Base-by-base conservation (phyloP, 768 basidiomycete genomes). In the Suillus clintonianus region DNA sequence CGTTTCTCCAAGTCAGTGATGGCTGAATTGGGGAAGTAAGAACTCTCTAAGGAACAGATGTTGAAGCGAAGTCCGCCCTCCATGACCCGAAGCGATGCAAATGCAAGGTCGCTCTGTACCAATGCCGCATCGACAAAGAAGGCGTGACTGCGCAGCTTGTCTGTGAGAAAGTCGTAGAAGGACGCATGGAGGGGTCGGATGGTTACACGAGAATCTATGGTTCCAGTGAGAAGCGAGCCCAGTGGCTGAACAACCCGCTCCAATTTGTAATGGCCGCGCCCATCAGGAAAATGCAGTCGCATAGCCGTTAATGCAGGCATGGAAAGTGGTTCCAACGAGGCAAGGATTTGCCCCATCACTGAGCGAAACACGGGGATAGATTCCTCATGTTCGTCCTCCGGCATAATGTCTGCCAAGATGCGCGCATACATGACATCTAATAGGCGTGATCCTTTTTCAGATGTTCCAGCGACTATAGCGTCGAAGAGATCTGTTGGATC, bases 11-110 rank as follows among this genome's bases (percentile, higher is more conserved):
- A 42, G 15, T 70, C 66, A 0, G 60, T 58, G 9, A 77, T 45
- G 17, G 72, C 65, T 5, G 58, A 19, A 37, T 77, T 76, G 17
- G 27, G 43, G 0, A 65, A 10, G 57, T 75, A 67, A 2, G 78
- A 78, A 11, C 69, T 69, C 22, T 74, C 62, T 10, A 77, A 43
- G 4, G 50, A 30, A 30, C 50, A 51, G 10, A 51, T 51, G 19
- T 51, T 51, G 30, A 51, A 51, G 30, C 17, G 60, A 32, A 79
- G 73, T 4, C 62, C 66, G 5, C 45, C 22, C 13, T 70, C 59
- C 76, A 79, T 76, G 27, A 74, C 48, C 27, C 62, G 51, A 34
- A 79, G 59, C 50, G 69, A 69, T 2, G 62, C 54, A 5, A 65
- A 37, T 0, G 72, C 65, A 22, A 76, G 58, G 22, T 43, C 13